These are phyloP conservation scores for Phoma herbarum DNA, from an alignment of 2,329 filamentous ascomycete species.

Conservation along the genomic window DNA sequence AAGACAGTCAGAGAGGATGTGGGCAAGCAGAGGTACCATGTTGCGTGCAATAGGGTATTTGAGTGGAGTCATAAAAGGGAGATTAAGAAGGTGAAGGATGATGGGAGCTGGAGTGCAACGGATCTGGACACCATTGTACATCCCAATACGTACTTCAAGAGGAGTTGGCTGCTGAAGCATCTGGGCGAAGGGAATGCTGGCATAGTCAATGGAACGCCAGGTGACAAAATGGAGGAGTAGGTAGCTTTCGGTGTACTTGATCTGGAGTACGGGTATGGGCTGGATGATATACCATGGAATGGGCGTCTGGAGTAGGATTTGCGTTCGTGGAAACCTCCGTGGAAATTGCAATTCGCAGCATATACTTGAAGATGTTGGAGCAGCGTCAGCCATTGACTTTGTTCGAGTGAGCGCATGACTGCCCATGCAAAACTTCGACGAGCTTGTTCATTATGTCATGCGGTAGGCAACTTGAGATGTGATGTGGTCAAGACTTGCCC, in stretches of 20 bases:
- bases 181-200: constrained; percentile 61
- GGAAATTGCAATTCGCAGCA: background rate
- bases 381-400: background rate
- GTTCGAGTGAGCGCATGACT: background rate
- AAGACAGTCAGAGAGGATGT: constrained; percentile 89
- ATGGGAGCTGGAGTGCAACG: constrained; percentile 61
- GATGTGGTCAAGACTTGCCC: background rate
- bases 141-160: constrained; percentile 97
- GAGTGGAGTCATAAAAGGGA: constrained; percentile 79
- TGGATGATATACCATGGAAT: background rate
- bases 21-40: constrained; percentile 86
- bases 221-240: constrained; percentile 50
- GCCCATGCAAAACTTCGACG: background rate
- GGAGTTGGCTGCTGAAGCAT: constrained; percentile 89
- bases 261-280: background rate
- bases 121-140: constrained; percentile 96
- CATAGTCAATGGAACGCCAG: constrained; percentile 30
- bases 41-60: constrained; percentile 96
- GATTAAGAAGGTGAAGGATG: constrained; percentile 61
- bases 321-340: background rate
- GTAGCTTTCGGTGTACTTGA: background rate
- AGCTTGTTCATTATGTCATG: background rate
- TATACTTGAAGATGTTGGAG: background rate
- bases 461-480: background rate
- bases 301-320: background rate